Conservation (phyloP, 2,329 filamentous ascomycete species). For the Alternaria infectoria region DNA sequence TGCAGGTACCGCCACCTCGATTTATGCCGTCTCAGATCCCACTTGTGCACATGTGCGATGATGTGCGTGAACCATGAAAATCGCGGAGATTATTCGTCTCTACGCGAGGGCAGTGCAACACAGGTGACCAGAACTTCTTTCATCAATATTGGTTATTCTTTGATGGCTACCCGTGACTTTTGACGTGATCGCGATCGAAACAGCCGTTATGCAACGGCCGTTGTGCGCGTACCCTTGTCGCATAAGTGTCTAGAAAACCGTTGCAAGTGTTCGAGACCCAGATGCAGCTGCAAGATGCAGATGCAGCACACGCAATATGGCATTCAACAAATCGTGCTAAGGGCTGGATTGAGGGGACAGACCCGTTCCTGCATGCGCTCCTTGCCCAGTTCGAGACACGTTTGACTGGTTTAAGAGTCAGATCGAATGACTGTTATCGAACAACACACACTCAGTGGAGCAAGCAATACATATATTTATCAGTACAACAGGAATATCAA, state of each 20-base stretch:
- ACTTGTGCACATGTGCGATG: slow-evolving; percentile 21
- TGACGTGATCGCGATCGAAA: background rate
- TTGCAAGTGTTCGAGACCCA: slow-evolving; percentile 11
- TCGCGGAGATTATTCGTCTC: background rate
- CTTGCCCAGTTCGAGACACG: slow-evolving; percentile 10
- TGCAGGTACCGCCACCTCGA: slow-evolving; percentile 21
- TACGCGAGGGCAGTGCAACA: background rate
- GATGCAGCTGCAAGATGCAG: slow-evolving; percentile 8
- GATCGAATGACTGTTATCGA: slow-evolving; percentile 9
- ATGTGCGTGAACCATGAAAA: slow-evolving; percentile 28
- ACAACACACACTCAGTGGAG: slow-evolving; percentile 17
- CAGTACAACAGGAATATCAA: slow-evolving; percentile 6
- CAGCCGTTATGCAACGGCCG: slow-evolving; percentile 1
- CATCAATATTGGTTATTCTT: background rate
- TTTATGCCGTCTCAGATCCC: slow-evolving; percentile 11
- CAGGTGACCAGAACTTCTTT: background rate
- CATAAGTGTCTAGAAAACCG: slow-evolving; percentile 1
- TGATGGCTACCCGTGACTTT: background rate
- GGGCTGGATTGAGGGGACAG: slow-evolving; percentile 6
- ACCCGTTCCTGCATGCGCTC: slow-evolving; percentile 8
- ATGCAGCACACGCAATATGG: slow-evolving; percentile 9
- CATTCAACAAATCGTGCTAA: slow-evolving; percentile 11
- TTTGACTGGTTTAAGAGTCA: slow-evolving; percentile 3
- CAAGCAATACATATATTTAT: slow-evolving; percentile 9
- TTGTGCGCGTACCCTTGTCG: slow-evolving; percentile 6